phyloP scores from a whole-genome alignment of 176 grass and related monocot species.

The Avena eriantha region DNA sequence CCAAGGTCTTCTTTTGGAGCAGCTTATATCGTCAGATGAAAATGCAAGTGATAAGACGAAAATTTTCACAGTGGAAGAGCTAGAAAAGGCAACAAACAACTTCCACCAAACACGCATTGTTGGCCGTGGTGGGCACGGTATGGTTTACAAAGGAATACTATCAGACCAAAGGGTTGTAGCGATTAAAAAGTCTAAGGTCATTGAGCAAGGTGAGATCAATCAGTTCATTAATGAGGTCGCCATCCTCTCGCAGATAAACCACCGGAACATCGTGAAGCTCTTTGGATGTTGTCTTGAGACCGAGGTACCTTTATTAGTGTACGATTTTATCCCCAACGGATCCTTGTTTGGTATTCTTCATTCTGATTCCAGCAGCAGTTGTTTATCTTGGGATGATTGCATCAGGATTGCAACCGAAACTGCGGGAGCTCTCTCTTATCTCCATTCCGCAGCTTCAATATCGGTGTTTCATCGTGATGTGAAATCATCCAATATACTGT shows the following conservation, averaged over 20 bases:
- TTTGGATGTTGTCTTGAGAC: slow-evolving; percentile 8
- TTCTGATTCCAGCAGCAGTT: not conserved
- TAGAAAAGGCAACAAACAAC: not conserved
- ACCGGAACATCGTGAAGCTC: not conserved
- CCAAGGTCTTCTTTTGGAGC: slow-evolving; percentile 2
- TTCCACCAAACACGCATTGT: not conserved
- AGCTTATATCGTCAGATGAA: not conserved
- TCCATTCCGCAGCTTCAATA: not conserved
- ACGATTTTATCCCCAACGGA: not conserved
- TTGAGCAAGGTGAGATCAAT: not conserved
- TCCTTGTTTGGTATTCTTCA: not conserved
- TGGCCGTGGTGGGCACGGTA: not conserved
- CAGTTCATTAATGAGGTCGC: slow-evolving; percentile 1
- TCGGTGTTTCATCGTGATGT: not conserved
- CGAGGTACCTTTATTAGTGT: not conserved
- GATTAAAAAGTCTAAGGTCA: not conserved
- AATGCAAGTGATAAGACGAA: not conserved
- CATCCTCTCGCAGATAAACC: not conserved
- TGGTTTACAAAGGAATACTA: not conserved
- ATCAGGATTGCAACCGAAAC: not conserved
- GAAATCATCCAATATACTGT: not conserved
- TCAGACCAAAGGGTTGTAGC: not conserved
- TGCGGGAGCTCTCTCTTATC: not conserved
- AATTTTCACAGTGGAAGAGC: not conserved
- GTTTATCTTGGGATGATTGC: slow-evolving; percentile 1